Evolutionary conservation across 441 rosid genomes (phyloP).

Genomic region (Euphorbia corollata): DNA sequence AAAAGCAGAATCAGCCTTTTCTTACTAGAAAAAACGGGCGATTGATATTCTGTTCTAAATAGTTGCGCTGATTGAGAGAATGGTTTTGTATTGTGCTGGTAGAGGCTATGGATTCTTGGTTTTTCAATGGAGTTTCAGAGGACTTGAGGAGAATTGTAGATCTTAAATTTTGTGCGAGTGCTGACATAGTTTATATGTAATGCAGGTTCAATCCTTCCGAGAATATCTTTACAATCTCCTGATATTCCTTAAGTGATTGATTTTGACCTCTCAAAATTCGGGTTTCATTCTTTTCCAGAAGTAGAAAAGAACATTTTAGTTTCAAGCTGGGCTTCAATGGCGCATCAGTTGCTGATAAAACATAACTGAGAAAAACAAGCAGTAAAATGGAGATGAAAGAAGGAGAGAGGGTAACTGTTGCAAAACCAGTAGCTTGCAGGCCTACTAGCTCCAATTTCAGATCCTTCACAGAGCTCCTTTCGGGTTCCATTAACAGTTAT

Average conservation of each 20-base stretch:
- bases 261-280: background rate
- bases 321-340: background rate
- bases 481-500: conserved; percentile 45
- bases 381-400: conserved; percentile 62
- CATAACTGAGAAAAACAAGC: conserved; percentile 11
- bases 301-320: background rate
- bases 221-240: no score
- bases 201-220: conserved; percentile 16
- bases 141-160: no score
- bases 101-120: background rate
- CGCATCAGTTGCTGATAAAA: background rate
- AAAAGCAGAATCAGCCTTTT: background rate
- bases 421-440: conserved; percentile 83
- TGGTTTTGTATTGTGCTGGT: background rate
- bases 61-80: no score
- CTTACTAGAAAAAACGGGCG: background rate
- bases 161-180: no score
- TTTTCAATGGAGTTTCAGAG: background rate
- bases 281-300: no score
- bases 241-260: background rate
- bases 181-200: no score
- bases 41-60: no score
- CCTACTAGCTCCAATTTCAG: conserved; percentile 53
- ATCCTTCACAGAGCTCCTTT: conserved; percentile 67
- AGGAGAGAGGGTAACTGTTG: conserved; percentile 50